These are phyloP conservation scores for Xylaria sp. DNA, from an alignment of 2,329 filamentous ascomycete species.

Conservation along the genomic window DNA sequence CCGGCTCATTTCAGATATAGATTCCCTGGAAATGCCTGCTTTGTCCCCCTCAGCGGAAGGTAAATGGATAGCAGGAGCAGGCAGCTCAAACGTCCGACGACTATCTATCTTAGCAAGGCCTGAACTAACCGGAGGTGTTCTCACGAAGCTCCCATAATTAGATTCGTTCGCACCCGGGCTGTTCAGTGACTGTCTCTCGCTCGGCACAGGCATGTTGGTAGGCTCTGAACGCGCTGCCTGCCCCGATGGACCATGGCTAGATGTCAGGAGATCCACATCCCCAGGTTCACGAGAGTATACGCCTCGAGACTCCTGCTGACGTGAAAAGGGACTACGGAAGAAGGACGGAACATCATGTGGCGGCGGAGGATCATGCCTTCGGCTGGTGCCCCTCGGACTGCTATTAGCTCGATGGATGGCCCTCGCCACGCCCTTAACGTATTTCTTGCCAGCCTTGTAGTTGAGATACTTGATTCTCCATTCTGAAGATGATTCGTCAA, in stretches of 20 bases:
- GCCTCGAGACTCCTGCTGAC: constrained; percentile 38
- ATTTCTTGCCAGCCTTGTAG: constrained; percentile 96
- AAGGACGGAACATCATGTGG: constrained; percentile 49
- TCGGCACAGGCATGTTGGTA: constrained; percentile 38
- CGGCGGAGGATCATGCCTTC: constrained; percentile 46
- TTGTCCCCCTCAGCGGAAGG: constrained; percentile 48
- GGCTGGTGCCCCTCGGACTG: constrained; percentile 56
- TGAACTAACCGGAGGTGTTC: constrained; percentile 52
- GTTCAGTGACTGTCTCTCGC: constrained; percentile 57
- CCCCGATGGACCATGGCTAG: constrained; percentile 45
- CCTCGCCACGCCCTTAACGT: constrained; percentile 82
- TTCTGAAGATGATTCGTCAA: constrained; percentile 59
- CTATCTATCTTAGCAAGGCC: constrained; percentile 40
- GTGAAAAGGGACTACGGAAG: constrained; percentile 44
- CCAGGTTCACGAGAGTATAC: constrained; percentile 24
- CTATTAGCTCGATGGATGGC: constrained; percentile 72
- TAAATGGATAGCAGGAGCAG: constrained; percentile 62
- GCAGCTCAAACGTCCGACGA: constrained; percentile 61
- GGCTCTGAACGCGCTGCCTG: constrained; percentile 36
- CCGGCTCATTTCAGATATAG: constrained; percentile 1
- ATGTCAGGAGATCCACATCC: constrained; percentile 41
- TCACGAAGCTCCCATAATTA: constrained; percentile 65
- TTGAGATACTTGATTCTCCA: constrained; percentile 95
- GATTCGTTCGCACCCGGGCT: constrained; percentile 51
- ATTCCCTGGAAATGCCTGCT: constrained; percentile 4